These are phyloP conservation scores for Pezicula rhizophila DNA, from an alignment of 2,329 filamentous ascomycete species.

Conservation along the genomic window DNA sequence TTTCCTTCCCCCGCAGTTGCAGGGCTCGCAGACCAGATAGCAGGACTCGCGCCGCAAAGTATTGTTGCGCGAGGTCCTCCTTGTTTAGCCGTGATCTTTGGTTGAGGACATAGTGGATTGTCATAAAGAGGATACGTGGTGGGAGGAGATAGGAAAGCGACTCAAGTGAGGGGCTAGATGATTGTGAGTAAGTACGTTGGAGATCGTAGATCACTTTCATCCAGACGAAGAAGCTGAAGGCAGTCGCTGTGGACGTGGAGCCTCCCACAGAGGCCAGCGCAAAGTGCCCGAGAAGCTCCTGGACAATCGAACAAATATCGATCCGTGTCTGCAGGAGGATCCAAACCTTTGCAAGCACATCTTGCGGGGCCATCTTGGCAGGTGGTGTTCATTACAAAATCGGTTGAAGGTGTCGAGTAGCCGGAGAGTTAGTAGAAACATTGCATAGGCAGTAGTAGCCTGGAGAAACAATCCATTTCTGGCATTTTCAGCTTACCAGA, in stretches of 20 bases:
- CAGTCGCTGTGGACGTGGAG: neutral
- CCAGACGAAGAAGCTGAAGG: neutral
- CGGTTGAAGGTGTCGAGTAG: neutral
- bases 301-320: neutral
- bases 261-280: neutral
- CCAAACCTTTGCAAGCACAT: neutral
- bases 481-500: too few relatives aligned
- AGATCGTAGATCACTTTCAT: slow-evolving; percentile 1
- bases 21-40: neutral
- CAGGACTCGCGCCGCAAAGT: neutral
- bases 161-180: neutral
- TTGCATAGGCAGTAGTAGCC: too few relatives aligned
- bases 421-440: too few relatives aligned
- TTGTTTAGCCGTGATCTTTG: neutral
- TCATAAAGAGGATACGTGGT: neutral
- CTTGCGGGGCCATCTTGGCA: neutral
- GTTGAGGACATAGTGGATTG: neutral
- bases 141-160: neutral
- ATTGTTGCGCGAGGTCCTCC: neutral
- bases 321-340: neutral
- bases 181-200: neutral
- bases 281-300: slow-evolving; percentile 1
- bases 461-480: too few relatives aligned
- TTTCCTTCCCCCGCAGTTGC: neutral
- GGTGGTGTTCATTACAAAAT: neutral